Evolutionary conservation across 2,329 filamentous ascomycete genomes (phyloP), one percentile per base, ranked within the genome.

Genomic region (Aspergillus eucalypticola): DNA sequence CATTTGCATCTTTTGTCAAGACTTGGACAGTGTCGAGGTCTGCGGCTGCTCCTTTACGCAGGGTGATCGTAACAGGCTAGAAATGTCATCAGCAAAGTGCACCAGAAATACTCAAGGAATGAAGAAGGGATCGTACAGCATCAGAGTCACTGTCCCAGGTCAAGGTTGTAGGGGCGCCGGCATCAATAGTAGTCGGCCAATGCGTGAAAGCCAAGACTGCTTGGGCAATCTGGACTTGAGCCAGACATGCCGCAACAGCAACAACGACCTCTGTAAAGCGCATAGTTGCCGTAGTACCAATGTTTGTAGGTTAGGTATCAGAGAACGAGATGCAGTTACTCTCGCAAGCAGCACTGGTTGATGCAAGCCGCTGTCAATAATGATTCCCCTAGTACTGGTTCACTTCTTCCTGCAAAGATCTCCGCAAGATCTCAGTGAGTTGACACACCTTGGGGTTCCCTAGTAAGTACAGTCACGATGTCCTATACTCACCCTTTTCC

Each of bases 31-130:
- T 83, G 53, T 79, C 62, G 27, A 88, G 80, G 68, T 86, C 69
- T 56, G 67, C 73, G 2, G 82, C 72, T 17, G 72, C 60, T 49
- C 86, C 86, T 73, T 84, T 79, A 64, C 83, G 80, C 46, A 88
- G 79, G 57, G 79, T 81, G 66, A 88, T 81, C 42, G 81, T 86
- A 39, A 83, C 82, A 6, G 82, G 79, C 75, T 81, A n/a, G 46
- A 6, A 6, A 32, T 17, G 50, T 15, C n/a, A 35, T 69, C 56
- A 73, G 66, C 55, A 51, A 46, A 44, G 10, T 39, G 29, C 38
- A 8, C 50, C 29, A 25, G 7, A 32, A 25, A 5, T n/a, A 8
- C 19, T 2, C 2, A 38, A 32, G 6, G 4, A 15, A 13, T 8
- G 32, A n/a, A 19, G 42, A 42, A n/a, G 11, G 15, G 32, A 19